phyloP scores from a whole-genome alignment of 768 basidiomycete species.

The Trametes elegans region DNA sequence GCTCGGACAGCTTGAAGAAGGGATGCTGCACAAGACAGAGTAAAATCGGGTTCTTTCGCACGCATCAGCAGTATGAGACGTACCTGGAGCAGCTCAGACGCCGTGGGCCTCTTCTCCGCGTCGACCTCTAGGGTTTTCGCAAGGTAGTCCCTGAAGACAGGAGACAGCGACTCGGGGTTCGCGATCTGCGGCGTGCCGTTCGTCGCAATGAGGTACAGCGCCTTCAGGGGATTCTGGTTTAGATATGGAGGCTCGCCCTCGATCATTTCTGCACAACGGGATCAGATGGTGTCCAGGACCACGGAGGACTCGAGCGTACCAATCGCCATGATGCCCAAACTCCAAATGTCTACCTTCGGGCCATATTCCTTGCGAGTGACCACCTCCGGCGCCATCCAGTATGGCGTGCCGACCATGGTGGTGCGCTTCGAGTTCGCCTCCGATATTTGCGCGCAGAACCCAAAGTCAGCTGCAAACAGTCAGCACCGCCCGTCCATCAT shows the following conservation, averaged over 20 bases:
- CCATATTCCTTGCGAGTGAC: constrained; percentile 98
- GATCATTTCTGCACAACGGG: constrained; percentile 76
- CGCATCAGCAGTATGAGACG: constrained; percentile 23
- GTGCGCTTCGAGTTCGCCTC: constrained; percentile 89
- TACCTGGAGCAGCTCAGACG: constrained; percentile 77
- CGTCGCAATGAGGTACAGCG: constrained; percentile 95
- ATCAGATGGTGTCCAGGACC: background rate
- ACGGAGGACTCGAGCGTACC: constrained; percentile 40
- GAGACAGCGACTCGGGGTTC: constrained; percentile 76
- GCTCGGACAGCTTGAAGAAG: constrained; percentile 88
- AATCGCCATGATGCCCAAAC: constrained; percentile 93
- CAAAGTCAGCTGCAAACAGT: constrained; percentile 77
- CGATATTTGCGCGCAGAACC: constrained; percentile 97
- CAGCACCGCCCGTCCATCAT: background rate
- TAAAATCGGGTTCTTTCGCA: background rate
- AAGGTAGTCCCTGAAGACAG: constrained; percentile 87
- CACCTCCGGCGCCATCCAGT: constrained; percentile 99
- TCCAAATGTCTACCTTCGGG: constrained; percentile 98
- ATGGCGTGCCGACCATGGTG: constrained; percentile 98
- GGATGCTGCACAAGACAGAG: constrained; percentile 54
- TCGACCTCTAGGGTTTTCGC: constrained; percentile 90
- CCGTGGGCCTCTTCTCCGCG: constrained; percentile 88
- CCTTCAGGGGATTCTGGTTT: constrained; percentile 95
- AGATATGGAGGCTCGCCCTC: constrained; percentile 97
- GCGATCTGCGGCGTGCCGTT: constrained; percentile 97